Percentiles rank a stretch among this genome's conserved stretches.
phyloP scores from a whole-genome alignment of 345 rosid genomes.

The Syzygium grande region DNA sequence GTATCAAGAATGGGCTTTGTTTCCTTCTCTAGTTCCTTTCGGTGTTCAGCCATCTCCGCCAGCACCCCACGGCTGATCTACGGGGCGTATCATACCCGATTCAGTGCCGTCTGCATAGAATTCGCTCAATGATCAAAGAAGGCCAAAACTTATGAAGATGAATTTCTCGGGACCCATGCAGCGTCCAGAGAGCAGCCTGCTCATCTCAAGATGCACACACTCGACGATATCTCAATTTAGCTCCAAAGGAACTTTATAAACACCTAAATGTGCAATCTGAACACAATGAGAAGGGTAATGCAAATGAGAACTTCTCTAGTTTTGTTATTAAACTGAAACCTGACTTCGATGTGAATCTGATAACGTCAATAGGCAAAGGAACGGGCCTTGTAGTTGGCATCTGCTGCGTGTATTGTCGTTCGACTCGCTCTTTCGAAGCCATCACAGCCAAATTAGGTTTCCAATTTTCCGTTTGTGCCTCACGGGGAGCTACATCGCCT shows the following conservation, averaged over 20 bases:
- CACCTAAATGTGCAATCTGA: background rate
- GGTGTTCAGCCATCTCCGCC: conserved; percentile 80
- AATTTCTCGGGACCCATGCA: background rate
- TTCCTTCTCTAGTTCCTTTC: conserved; percentile 71
- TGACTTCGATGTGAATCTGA: background rate
- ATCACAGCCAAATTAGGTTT: conserved; percentile 70
- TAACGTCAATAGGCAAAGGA: background rate
- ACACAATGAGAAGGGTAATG: background rate
- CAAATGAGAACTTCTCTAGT: background rate
- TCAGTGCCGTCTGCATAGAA: conserved; percentile 47
- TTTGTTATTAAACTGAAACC: background rate
- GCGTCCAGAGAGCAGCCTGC: background rate
- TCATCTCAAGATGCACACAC: background rate
- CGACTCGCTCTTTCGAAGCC: conserved; percentile 88
- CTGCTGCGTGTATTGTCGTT: conserved; percentile 69
- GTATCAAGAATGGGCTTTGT: conserved; percentile 81
- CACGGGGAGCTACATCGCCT: conserved; percentile 70
- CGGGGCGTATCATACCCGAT: conserved; percentile 85
- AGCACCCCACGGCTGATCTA: conserved; percentile 61
- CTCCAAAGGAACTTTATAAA: background rate
- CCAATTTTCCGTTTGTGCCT: conserved; percentile 63
- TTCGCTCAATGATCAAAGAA: background rate
- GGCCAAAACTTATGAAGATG: background rate
- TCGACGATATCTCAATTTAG: background rate
- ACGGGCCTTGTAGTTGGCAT: conserved; percentile 61